Evolutionary conservation across 140 eudicot species (phyloP), one percentile per base, ranked within the genome.

Genomic region (Cichorium intybus): DNA sequence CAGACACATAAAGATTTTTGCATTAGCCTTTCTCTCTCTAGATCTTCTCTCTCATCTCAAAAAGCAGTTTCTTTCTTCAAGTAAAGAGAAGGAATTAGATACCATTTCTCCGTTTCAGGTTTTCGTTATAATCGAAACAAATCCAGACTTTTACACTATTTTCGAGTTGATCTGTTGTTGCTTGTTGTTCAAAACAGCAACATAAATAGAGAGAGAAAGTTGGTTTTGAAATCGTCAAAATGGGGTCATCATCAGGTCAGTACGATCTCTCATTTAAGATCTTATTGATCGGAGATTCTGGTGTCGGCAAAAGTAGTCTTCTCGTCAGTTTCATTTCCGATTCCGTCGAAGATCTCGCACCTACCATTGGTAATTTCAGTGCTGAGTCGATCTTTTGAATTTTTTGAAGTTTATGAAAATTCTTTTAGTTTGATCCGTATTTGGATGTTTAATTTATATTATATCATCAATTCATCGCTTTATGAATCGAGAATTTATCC

Each of bases 261-360:
- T 85, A 79, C 39, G 94, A 85, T 76, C 73, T 79, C n/a, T 82
- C 88, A 16, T 85, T 85, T 65, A 85, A 85, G 88, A 73, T 85
- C 77, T 71, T 85, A 64, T 55, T 85, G 73, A 79, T 85, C 68
- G 94, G 94, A 28, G 94, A 85, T 68, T 85, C 94, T 4, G 88
- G 79, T 24, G 94, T 85, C 45, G 94, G 94, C 12, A 85, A 82
- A 61, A 85, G 94, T 39, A 85, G 94, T 50, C 85, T 85, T 51
- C 88, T 85, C 57, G 74, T 85, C 59, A 85, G 79, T 63, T 85
- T 85, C 67, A 79, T 77, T 21, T 85, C 94, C 33, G 78, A 58
- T 35, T 56, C 82, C 50, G 73, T 76, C 45, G 80, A 82, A 20
- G 80, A 85, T 73, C 81, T 85, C 18, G 75, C 84, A 2, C 88